phyloP scores from a whole-genome alignment of 1,284 basidiomycete genomes.

The Sporisorium iseilematis-ciliati region DNA sequence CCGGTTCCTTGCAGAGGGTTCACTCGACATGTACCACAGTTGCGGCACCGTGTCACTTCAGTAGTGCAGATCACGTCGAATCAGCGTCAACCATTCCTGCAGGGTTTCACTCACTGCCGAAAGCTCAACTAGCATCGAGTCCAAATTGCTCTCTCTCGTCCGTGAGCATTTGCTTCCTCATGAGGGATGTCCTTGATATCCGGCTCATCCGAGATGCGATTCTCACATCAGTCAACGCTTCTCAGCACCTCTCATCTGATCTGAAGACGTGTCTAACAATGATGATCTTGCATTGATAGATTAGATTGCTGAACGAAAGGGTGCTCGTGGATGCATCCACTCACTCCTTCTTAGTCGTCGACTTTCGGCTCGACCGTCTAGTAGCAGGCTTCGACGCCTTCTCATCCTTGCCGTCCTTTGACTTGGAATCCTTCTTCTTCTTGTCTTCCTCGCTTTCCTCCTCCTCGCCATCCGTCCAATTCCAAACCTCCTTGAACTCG shows the following conservation, averaged over 20 bases:
- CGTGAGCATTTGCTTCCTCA: too few species aligned
- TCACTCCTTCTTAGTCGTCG: slow-evolving; percentile 25
- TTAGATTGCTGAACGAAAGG: too few species aligned
- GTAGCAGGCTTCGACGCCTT: slow-evolving; percentile 22
- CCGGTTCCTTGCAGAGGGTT: not conserved
- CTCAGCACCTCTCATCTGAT: too few species aligned
- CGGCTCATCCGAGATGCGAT: too few species aligned
- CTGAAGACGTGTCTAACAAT: too few species aligned
- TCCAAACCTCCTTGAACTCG: slow-evolving; percentile 67
- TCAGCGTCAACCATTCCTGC: too few species aligned
- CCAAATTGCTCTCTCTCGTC: too few species aligned
- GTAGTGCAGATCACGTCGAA: too few species aligned
- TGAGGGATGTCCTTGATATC: too few species aligned
- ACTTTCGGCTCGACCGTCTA: slow-evolving; percentile 29
- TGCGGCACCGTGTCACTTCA: not conserved
- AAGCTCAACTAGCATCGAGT: too few species aligned
- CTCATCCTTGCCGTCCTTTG: slow-evolving; percentile 16
- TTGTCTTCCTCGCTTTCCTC: slow-evolving; percentile 34
- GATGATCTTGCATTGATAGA: not conserved
- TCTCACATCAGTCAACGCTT: too few species aligned
- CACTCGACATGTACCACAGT: not conserved
- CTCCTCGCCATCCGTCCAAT: slow-evolving; percentile 57
- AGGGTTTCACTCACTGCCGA: too few species aligned
- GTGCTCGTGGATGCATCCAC: not conserved
- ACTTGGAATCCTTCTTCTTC: slow-evolving; percentile 21